Conservation (phyloP, 345 rosid species). For the Leavenworthia alabamica region DNA sequence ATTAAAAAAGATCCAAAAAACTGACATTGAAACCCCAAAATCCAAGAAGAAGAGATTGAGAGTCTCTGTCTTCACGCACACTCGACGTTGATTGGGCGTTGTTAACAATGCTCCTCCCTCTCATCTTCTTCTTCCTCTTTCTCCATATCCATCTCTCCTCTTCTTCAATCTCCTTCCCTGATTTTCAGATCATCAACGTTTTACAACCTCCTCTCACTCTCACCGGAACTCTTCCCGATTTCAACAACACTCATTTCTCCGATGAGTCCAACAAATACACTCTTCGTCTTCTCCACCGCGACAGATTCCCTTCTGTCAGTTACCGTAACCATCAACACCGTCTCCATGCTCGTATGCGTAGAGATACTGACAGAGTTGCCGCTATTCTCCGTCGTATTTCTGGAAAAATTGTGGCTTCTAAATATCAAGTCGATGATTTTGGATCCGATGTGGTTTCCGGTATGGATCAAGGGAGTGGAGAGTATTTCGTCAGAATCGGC, state of each 20-base stretch:
- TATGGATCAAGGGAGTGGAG: slow-evolving; percentile 94
- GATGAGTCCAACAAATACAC: slow-evolving; percentile 30
- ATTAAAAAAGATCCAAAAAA: neutral
- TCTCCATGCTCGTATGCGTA: slow-evolving; percentile 59
- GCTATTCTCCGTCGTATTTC: slow-evolving; percentile 50
- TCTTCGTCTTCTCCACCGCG: slow-evolving; percentile 65
- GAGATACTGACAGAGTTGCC: slow-evolving; percentile 58
- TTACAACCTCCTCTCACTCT: slow-evolving; percentile 22
- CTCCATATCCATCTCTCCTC: slow-evolving; percentile 12
- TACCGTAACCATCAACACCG: slow-evolving; percentile 37
- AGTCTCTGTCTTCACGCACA: slow-evolving; percentile 13
- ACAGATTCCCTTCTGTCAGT: slow-evolving; percentile 31
- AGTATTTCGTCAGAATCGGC: slow-evolving; percentile 83
- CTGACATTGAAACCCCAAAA: slow-evolving; percentile 26
- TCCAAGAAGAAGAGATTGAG: slow-evolving; percentile 17
- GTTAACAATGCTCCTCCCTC: slow-evolving; percentile 32
- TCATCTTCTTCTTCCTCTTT: slow-evolving; percentile 8
- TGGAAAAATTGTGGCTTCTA: neutral
- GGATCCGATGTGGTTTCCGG: slow-evolving; percentile 94
- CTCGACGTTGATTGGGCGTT: slow-evolving; percentile 31
- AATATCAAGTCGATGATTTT: slow-evolving; percentile 41
- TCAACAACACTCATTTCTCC: slow-evolving; percentile 19
- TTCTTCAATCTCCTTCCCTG: slow-evolving; percentile 28
- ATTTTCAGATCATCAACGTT: slow-evolving; percentile 30
- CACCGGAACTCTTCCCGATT: slow-evolving; percentile 15